Base-by-base conservation (phyloP, 2,329 filamentous ascomycete species). In the Claviceps monticola region DNA sequence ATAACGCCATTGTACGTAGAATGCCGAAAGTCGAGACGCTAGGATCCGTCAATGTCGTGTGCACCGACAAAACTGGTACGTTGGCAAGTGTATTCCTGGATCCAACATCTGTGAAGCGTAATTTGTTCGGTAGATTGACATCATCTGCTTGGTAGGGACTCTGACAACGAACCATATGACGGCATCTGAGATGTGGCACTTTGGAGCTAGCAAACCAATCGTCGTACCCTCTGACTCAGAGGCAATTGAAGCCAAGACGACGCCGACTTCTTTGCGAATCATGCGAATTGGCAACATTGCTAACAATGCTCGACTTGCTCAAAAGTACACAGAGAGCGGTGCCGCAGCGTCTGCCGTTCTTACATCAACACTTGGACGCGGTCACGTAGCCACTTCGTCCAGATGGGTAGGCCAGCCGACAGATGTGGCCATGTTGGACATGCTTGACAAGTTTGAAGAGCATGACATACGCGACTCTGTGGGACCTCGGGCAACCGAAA, bases 41-140 rank as follows among this genome's bases (percentile, higher is more conserved):
- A 5, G 94, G 94, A 8, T 96, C 90, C n/a, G 93, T 98, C 54
- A 98, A 97, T 61, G 90, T 98, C n/a, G 88, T 98, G 6, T 98
- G 94, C 71, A 96, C 89, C 59, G 93, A 98, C 73, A 98, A 98
- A 71, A 98, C 93, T 44, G 88, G 81, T 81, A 69, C 59, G 65
- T 55, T 14, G 42, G 34, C 2, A 13, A 41, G 46, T 39, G 7
- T 5, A 8, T 29, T 34, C 29, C 29, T 36, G 6, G 21, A 19
- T 21, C 11, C 37, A 39, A 26, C 2, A 4, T 8, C 46, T 16
- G 11, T 17, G 13, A 43, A 23, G 6, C 42, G n/a, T 17, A 38
- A 7, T 19, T 26, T 17, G 1, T 51, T 21, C n/a, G 7, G 29
- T 36, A 23, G 38, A 43, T 46, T 47, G 37, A 39, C 29, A 26